Evolutionary conservation across 2,329 filamentous ascomycete species (phyloP).

Genomic region (Colletotrichum musicola): DNA sequence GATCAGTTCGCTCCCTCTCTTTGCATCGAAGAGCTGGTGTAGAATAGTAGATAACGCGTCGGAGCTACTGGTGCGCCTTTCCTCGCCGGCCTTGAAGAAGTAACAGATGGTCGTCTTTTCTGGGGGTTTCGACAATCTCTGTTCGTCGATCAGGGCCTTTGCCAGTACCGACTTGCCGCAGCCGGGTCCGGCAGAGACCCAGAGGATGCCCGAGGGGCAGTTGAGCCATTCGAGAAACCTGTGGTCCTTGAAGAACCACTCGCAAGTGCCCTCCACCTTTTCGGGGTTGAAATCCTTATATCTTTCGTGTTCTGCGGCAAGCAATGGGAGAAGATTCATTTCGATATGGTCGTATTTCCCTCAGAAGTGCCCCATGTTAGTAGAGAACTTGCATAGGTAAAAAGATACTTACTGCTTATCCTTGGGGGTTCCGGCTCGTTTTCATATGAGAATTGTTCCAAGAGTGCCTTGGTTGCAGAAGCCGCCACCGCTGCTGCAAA

Average conservation of each 20-base stretch:
- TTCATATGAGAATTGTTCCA: constrained; percentile 41
- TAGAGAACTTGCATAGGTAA: constrained; percentile 50
- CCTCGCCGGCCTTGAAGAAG: not conserved
- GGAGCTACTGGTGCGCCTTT: constrained; percentile 38
- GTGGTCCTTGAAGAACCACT: constrained; percentile 48
- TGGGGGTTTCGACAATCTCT: constrained; percentile 38
- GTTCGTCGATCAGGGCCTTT: constrained; percentile 46
- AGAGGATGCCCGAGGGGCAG: constrained; percentile 43
- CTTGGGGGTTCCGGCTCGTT: constrained; percentile 53
- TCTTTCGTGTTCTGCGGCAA: constrained; percentile 44
- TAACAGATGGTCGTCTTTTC: constrained; percentile 41
- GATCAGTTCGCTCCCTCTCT: constrained; percentile 34
- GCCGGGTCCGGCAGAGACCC: constrained; percentile 49
- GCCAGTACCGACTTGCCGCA: constrained; percentile 52
- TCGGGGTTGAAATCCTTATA: constrained; percentile 46
- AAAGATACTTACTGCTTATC: constrained; percentile 44
- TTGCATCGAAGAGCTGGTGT: constrained; percentile 45
- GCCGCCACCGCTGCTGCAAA: constrained; percentile 53
- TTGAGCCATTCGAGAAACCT: constrained; percentile 46
- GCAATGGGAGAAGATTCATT: constrained; percentile 38
- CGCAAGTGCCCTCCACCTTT: constrained; percentile 48
- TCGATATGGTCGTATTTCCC: constrained; percentile 34
- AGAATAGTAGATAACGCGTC: constrained; percentile 44
- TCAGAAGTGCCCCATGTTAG: not conserved
- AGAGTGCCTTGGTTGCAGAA: constrained; percentile 46